phyloP scores from a whole-genome alignment of 192 early-diverging fungal genomes.

The Podila epigama region DNA sequence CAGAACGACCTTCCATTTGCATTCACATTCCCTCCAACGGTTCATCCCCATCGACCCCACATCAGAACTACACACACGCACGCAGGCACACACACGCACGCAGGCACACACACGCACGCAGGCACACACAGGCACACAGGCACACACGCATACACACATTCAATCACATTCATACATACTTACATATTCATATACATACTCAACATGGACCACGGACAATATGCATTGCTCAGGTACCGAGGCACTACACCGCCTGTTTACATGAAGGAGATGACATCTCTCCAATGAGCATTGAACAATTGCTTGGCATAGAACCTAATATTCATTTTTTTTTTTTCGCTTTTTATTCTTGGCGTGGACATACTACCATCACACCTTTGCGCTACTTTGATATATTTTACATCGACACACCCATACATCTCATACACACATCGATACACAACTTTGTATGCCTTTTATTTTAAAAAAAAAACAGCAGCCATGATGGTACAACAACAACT shows the following conservation, averaged over 20 bases:
- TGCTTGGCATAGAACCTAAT: background rate
- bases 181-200: background rate
- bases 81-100: no score
- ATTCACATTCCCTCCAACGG: background rate
- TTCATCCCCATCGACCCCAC: no score
- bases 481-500: constrained; percentile 7
- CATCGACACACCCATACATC: no score
- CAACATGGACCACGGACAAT: constrained; percentile 1
- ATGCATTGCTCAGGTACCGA: constrained; percentile 2
- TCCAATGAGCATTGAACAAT: no score
- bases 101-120: no score
- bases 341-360: no score
- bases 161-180: background rate
- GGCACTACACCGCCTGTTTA: background rate
- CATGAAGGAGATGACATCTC: background rate
- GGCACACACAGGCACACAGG: no score
- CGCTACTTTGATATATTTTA: no score
- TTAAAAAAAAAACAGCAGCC: background rate
- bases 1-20: no score
- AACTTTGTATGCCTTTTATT: background rate
- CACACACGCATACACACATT: no score
- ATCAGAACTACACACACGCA: no score
- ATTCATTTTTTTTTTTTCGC: background rate
- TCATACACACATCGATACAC: background rate
- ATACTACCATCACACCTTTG: no score